Percentiles rank a stretch among this genome's conserved stretches.
Evolutionary conservation across 352 stramenopile genomes (phyloP).

Genomic region (Phytophthora foliorum): DNA sequence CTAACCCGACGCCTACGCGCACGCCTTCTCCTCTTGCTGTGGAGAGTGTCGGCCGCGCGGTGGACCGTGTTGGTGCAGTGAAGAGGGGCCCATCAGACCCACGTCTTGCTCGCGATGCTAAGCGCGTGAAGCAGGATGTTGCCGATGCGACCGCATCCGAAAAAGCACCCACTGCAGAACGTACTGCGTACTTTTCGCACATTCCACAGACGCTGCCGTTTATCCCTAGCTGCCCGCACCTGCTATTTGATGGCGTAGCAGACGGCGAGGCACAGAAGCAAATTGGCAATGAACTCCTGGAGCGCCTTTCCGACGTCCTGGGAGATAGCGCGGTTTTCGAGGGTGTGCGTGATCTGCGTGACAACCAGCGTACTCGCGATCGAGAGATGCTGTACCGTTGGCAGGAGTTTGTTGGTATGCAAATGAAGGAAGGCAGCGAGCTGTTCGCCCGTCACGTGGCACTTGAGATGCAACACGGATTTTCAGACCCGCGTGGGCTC

Average conservation of each 20-base stretch:
- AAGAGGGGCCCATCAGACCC: conserved; percentile 29
- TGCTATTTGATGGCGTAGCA: conserved; percentile 70
- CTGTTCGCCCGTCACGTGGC: conserved; percentile 67
- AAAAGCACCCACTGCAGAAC: conserved; percentile 16
- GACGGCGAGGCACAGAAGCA: conserved; percentile 43
- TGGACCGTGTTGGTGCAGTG: conserved; percentile 14
- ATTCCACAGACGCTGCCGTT: conserved; percentile 65
- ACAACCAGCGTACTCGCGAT: conserved; percentile 71
- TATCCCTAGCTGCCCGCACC: conserved; percentile 63
- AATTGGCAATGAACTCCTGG: conserved; percentile 63
- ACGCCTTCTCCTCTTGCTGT: conserved; percentile 42
- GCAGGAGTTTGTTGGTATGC: conserved; percentile 82
- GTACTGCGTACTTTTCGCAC: conserved; percentile 55
- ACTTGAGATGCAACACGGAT: conserved; percentile 55
- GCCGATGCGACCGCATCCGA: conserved; percentile 4
- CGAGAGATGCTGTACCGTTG: conserved; percentile 80
- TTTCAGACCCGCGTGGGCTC: conserved; percentile 53
- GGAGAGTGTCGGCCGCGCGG: conserved; percentile 32
- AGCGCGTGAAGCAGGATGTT: conserved; percentile 39
- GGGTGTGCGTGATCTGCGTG: conserved; percentile 64
- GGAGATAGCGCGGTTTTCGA: conserved; percentile 76
- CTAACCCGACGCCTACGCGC: conserved; percentile 4
- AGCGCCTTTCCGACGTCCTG: conserved; percentile 68
- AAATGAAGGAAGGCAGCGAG: conserved; percentile 86
- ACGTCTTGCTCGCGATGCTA: conserved; percentile 30